phyloP scores from a whole-genome alignment of 2,329 filamentous ascomycete species.

The Ophiostoma ulmi region DNA sequence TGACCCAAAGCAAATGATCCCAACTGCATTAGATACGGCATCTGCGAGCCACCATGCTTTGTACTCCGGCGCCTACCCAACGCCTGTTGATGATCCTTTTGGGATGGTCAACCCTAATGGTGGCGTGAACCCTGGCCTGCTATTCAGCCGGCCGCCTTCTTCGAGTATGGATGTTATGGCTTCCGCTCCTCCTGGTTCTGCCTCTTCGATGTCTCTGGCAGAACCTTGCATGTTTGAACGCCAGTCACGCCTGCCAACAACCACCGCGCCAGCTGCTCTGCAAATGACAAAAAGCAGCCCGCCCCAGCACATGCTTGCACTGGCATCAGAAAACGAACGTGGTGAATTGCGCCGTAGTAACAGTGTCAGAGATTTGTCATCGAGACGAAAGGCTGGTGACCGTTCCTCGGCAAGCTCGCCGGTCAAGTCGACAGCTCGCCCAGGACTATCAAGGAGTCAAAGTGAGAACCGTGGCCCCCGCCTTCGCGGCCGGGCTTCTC shows the following conservation, averaged over 20 bases:
- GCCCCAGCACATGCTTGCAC: slow-evolving; percentile 28
- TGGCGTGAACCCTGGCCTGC: slow-evolving; percentile 55
- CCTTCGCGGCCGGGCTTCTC: slow-evolving; percentile 37
- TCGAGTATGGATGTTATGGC: slow-evolving; percentile 40
- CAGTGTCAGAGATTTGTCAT: slow-evolving; percentile 42
- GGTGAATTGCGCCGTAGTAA: slow-evolving; percentile 43
- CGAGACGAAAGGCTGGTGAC: slow-evolving; percentile 40
- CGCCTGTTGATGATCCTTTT: slow-evolving; percentile 49
- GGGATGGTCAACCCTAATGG: slow-evolving; percentile 42
- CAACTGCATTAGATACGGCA: slow-evolving; percentile 38
- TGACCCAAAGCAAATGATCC: slow-evolving; percentile 45
- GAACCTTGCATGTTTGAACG: slow-evolving; percentile 28
- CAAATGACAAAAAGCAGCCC: slow-evolving; percentile 31
- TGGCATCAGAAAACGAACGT: slow-evolving; percentile 33
- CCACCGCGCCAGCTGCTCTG: slow-evolving; percentile 24
- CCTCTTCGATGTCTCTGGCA: slow-evolving; percentile 14
- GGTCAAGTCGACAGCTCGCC: slow-evolving; percentile 44
- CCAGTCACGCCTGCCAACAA: slow-evolving; percentile 29
- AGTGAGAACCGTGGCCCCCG: slow-evolving; percentile 51
- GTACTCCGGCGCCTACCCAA: slow-evolving; percentile 41
- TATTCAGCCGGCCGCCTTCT: slow-evolving; percentile 51
- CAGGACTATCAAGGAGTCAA: slow-evolving; percentile 50
- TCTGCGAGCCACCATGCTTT: slow-evolving; percentile 37
- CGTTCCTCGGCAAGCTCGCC: slow-evolving; percentile 46
- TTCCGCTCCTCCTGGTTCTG: slow-evolving; percentile 24